Evolutionary conservation across 2,329 filamentous ascomycete genomes (phyloP).

Genomic region (Colletotrichum sansevieriae): DNA sequence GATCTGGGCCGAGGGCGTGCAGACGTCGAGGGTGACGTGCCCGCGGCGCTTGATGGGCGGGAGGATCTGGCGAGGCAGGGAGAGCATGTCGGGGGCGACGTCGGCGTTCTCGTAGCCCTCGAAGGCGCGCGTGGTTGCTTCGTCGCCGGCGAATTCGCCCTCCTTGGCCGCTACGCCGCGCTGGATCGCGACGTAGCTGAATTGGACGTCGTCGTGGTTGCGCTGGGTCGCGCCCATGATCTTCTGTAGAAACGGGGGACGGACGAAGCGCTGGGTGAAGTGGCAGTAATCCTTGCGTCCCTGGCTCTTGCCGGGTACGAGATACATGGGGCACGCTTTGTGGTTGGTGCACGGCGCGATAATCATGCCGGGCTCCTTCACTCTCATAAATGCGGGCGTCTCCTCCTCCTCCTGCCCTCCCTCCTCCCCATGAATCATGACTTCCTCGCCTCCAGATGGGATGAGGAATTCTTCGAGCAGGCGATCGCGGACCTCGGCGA

Average conservation of each 20-base stretch:
- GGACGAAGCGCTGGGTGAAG: slow-evolving; percentile 89
- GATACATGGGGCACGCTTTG: slow-evolving; percentile 88
- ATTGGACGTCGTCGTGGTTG: slow-evolving; percentile 92
- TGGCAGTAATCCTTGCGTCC: slow-evolving; percentile 92
- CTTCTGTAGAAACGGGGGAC: slow-evolving; percentile 84
- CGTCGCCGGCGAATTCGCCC: slow-evolving; percentile 59
- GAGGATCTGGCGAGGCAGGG: slow-evolving; percentile 82
- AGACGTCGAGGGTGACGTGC: slow-evolving; percentile 91
- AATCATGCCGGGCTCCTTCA: slow-evolving; percentile 73
- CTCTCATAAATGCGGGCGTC: slow-evolving; percentile 51
- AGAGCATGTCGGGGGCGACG: slow-evolving; percentile 66
- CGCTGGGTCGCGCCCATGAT: slow-evolving; percentile 76
- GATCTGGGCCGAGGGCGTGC: slow-evolving; percentile 85
- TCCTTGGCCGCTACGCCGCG: slow-evolving; percentile 69
- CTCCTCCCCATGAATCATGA: slow-evolving; percentile 44
- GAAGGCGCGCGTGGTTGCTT: slow-evolving; percentile 76
- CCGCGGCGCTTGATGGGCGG: slow-evolving; percentile 88
- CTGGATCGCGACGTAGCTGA: slow-evolving; percentile 89
- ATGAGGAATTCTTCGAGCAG: slow-evolving; percentile 82
- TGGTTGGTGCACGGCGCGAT: slow-evolving; percentile 91
- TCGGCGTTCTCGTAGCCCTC: slow-evolving; percentile 73
- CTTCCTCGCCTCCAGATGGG: slow-evolving; percentile 63
- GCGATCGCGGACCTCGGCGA: slow-evolving; percentile 85
- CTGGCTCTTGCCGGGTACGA: slow-evolving; percentile 73
- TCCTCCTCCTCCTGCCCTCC: slow-evolving; percentile 58